phyloP scores from a whole-genome alignment of 345 rosid genomes.

The Pugionium cornutum region DNA sequence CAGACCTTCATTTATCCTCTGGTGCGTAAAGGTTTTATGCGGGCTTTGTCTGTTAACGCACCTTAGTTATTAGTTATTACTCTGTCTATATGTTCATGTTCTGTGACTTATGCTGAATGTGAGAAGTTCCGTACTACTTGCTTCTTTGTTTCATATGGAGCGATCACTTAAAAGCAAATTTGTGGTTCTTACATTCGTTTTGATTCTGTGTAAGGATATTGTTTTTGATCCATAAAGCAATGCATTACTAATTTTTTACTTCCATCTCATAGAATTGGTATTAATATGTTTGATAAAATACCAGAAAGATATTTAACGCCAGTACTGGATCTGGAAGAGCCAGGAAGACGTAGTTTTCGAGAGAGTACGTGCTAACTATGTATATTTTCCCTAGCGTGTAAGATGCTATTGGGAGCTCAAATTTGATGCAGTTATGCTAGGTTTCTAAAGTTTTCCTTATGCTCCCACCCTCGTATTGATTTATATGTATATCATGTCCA shows the following conservation, averaged over 20 bases:
- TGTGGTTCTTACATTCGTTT: constrained; percentile 5
- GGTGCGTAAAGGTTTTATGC: neutral
- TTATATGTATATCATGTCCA: too few relatives aligned
- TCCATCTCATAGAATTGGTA: neutral
- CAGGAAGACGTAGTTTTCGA: too few relatives aligned
- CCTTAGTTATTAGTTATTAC: neutral
- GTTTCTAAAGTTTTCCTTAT: too few relatives aligned
- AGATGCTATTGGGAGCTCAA: too few relatives aligned
- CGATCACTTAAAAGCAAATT: neutral
- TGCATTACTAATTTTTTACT: neutral
- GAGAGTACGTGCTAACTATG: too few relatives aligned
- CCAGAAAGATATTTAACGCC: neutral
- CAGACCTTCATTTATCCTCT: neutral
- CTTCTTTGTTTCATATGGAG: constrained; percentile 3
- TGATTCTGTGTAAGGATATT: constrained; percentile 3
- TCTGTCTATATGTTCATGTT: constrained; percentile 1
- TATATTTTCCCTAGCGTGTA: too few relatives aligned
- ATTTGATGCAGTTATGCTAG: too few relatives aligned
- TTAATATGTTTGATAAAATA: neutral
- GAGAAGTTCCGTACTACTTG: neutral
- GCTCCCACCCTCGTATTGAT: too few relatives aligned
- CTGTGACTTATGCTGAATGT: neutral
- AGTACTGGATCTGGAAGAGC: too few relatives aligned
- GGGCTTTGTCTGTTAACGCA: neutral
- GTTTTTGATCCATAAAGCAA: neutral